phyloP scores from a whole-genome alignment of 2,329 filamentous ascomycete genomes.

The Cytospora piceicola region DNA sequence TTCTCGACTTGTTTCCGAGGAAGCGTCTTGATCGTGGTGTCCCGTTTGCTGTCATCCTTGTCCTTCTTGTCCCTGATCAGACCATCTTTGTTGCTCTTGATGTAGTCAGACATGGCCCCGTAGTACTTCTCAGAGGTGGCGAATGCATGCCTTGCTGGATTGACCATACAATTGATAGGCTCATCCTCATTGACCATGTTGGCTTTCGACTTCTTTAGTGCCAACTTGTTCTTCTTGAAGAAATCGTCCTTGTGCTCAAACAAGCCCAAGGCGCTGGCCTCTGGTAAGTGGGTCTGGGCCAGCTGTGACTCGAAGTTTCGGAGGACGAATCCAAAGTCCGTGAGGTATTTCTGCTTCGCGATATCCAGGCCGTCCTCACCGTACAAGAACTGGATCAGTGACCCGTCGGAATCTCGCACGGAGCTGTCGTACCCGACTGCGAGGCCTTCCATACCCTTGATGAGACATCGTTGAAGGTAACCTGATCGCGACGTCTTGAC shows the following conservation, averaged over 20 bases:
- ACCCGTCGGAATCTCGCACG: slow-evolving; percentile 91
- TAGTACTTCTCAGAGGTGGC: slow-evolving; percentile 90
- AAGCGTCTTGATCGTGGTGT: slow-evolving; percentile 42
- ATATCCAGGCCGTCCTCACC: slow-evolving; percentile 96
- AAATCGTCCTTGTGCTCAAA: slow-evolving; percentile 63
- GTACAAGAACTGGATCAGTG: slow-evolving; percentile 92
- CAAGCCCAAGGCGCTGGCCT: slow-evolving; percentile 49
- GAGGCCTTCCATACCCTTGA: slow-evolving; percentile 97
- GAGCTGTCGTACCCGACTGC: slow-evolving; percentile 92
- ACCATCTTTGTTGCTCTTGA: slow-evolving; percentile 73
- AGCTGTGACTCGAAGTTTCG: slow-evolving; percentile 83
- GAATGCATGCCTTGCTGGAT: slow-evolving; percentile 78
- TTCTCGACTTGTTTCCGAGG: slow-evolving; percentile 77
- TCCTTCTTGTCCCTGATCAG: slow-evolving; percentile 57
- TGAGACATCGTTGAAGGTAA: slow-evolving; percentile 93
- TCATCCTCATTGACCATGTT: slow-evolving; percentile 66
- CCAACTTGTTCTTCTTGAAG: slow-evolving; percentile 80
- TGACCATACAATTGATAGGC: slow-evolving; percentile 72
- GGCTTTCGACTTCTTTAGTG: slow-evolving; percentile 71
- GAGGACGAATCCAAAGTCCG: slow-evolving; percentile 86
- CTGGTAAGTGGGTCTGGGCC: slow-evolving; percentile 71
- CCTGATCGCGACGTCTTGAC: slow-evolving; percentile 98
- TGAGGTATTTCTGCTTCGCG: slow-evolving; percentile 89
- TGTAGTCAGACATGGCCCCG: slow-evolving; percentile 71
- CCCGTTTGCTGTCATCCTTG: slow-evolving; percentile 42